Base-by-base conservation (phyloP, 495 filamentous ascomycete genomes). In the Talaromyces proteolyticus region DNA sequence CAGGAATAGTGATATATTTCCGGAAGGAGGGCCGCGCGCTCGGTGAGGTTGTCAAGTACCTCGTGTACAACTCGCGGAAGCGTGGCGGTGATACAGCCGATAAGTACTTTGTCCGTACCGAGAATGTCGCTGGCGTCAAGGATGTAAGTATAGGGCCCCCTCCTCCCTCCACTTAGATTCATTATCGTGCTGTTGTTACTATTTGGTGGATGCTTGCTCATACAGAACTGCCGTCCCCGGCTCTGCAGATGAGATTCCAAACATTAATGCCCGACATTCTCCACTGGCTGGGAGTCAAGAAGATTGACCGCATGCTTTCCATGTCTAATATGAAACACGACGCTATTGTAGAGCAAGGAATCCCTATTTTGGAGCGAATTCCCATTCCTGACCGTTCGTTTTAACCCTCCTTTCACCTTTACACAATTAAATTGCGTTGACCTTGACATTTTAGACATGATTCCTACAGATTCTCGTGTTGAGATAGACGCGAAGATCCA, bases 281-380 rank as follows among this genome's bases (percentile, higher is more conserved):
- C 40, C 93, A 98, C 68, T 98, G 93, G 93, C 79, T 98, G 16
- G 93, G 93, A 53, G 96, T 98, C 60, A 94, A 85, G 69, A 96
- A 96, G 77, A 96, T 98, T 63, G 93, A 96, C 66, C 81, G 90
- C 40, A 96, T 98, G 93, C 77, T 98, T 47, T 93, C 88, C 68
- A 96, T 98, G 93, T 93, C 88, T 63, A 94, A 96, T 70, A 96
- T 98, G 93, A 98, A 98, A 71, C 83, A 98, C 67, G 93, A 98
- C 73, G 93, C 93, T 49, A 96, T 98, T 61, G 91, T 98, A 42
- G 79, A 89, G 22, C 90, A 94, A 67, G 92, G 92, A 37, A 98
- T 98, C 58, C 84, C 88, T 45, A 96, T 98, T 60, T 74, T 85
- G 57, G 92, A 97, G 69, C 84, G 93, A 46, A 82, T 98, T 36